Evolutionary conservation across 163 green algal genomes (phyloP).

Genomic region (Coccomyxa subellipsoidea): DNA sequence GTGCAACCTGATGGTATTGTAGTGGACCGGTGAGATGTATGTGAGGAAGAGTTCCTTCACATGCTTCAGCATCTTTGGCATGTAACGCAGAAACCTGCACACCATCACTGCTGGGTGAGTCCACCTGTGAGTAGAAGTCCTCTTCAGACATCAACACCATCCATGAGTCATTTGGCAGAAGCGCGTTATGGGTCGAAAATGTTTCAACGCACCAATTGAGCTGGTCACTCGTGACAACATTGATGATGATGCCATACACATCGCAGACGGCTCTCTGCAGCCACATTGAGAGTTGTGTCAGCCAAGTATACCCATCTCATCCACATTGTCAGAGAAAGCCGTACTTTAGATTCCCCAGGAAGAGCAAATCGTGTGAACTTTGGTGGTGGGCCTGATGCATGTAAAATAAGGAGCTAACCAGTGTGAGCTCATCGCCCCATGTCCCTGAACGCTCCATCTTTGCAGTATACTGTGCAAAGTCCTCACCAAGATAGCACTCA

Average conservation of each 20-base stretch:
- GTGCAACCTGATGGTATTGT: constrained; percentile 62
- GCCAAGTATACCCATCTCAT: not conserved
- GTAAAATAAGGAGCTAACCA: constrained; percentile 28
- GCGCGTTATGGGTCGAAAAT: no score
- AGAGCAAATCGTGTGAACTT: no score
- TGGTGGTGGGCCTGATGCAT: not conserved
- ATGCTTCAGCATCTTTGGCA: constrained; percentile 41
- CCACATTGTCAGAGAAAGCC: not conserved
- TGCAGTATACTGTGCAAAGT: constrained; percentile 49
- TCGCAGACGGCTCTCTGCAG: constrained; percentile 60
- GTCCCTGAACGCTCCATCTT: constrained; percentile 51
- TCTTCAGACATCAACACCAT: no score
- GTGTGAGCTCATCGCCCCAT: constrained; percentile 74
- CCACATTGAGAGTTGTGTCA: not conserved
- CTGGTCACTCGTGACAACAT: constrained; percentile 62
- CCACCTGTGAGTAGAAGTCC: no score
- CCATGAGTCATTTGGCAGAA: no score
- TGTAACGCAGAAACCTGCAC: constrained; percentile 40
- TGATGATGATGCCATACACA: constrained; percentile 52
- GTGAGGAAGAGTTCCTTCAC: constrained; percentile 66
- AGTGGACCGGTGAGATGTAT: constrained; percentile 74
- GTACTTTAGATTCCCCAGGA: no score
- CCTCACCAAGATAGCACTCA: constrained; percentile 59
- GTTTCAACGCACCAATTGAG: constrained; percentile 47
- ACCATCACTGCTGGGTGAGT: not conserved